phyloP scores from a whole-genome alignment of 345 rosid species.

The Lepidium africanum region DNA sequence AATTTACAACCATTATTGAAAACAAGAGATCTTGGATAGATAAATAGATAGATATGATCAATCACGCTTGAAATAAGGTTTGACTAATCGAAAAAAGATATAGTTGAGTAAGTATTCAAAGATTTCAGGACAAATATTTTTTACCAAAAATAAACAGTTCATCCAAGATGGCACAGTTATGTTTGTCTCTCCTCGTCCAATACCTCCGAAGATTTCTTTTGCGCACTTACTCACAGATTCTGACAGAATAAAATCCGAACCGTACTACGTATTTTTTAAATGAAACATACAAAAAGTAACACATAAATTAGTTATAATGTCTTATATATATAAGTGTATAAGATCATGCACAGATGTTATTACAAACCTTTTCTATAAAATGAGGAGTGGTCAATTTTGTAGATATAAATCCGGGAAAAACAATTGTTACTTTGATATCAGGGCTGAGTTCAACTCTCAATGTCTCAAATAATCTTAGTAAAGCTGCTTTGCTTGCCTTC shows the following conservation, averaged over 20 bases:
- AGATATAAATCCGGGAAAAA: constrained; percentile 33
- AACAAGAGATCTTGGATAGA: too few relatives aligned
- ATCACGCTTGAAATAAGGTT: constrained; percentile 8
- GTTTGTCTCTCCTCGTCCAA: constrained; percentile 10
- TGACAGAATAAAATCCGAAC: neutral
- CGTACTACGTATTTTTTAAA: neutral
- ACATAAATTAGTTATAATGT: neutral
- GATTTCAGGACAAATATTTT: constrained; percentile 14
- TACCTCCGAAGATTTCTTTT: constrained; percentile 10
- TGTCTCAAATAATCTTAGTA: constrained; percentile 39
- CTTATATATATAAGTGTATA: too few relatives aligned
- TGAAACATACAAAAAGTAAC: neutral
- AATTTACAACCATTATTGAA: too few relatives aligned
- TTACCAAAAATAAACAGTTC: neutral
- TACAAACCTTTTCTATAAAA: neutral
- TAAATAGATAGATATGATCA: neutral
- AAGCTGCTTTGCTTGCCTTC: constrained; percentile 53
- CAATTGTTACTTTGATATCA: constrained; percentile 39
- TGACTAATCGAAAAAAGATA: neutral
- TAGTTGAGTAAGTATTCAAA: neutral
- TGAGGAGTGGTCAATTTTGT: constrained; percentile 29
- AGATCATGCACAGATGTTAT: neutral
- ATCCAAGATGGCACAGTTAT: constrained; percentile 8
- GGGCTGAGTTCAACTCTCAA: constrained; percentile 38
- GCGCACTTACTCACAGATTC: neutral